Evolutionary conservation across 192 early-diverging fungal genomes (phyloP).

Genomic region (Linnemannia exigua): DNA sequence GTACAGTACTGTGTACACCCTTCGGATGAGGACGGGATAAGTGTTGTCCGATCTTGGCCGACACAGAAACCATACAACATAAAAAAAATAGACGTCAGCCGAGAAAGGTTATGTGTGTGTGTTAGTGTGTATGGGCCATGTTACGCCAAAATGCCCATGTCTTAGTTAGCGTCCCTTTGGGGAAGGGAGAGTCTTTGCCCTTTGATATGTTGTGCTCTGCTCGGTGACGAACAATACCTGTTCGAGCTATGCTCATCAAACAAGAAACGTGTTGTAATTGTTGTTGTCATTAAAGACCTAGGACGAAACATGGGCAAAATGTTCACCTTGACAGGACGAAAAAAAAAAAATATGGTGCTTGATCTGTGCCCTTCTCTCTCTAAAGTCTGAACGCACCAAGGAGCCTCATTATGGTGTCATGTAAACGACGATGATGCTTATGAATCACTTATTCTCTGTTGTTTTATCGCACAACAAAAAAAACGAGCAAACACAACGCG

Average conservation of each 20-base stretch:
- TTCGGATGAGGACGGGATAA: slow-evolving; percentile 5
- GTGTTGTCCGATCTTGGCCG: slow-evolving; percentile 4
- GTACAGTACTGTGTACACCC: no score
- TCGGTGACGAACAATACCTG: neutral
- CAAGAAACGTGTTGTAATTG: neutral
- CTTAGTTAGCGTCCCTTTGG: neutral
- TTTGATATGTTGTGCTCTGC: neutral
- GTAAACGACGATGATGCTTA: neutral
- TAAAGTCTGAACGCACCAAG: no score
- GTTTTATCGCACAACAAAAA: neutral
- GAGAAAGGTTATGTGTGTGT: neutral
- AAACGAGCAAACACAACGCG: neutral
- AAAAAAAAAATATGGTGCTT: neutral
- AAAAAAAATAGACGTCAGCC: no score
- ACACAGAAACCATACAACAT: neutral
- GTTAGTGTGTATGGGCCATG: neutral
- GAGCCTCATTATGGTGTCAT: neutral
- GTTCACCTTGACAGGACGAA: neutral
- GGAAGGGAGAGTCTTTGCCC: no score
- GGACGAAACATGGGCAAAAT: no score
- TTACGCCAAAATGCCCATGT: slow-evolving; percentile 2
- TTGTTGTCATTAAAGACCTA: no score
- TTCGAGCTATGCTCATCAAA: neutral
- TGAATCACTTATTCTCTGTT: neutral
- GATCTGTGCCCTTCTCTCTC: neutral